Base-by-base conservation (phyloP, 805 yeast genomes). In the Wickerhamomyces bisporus region DNA sequence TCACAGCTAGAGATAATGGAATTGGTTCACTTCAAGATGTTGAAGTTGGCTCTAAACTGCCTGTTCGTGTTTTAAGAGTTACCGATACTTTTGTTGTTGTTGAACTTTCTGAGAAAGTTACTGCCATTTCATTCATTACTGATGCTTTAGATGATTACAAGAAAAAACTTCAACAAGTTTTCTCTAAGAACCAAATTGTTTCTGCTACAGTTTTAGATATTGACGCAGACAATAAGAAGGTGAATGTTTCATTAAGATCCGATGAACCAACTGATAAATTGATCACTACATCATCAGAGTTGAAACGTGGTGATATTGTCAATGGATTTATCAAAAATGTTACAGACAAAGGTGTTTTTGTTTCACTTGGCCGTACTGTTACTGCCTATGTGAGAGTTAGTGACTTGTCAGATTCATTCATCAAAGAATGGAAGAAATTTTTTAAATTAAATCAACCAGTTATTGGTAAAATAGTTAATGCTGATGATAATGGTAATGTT, bases 351-450 rank as follows among this genome's bases (percentile, higher is more conserved):
- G 95, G 95, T 57, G 60, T 91, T 19, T 86, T 82, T 56, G 82
- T 91, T 35, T 71, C 84, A 16, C 64, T 91, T 47, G 87, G 93
- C 30, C 73, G 84, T 45, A 65, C 70, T 1, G 66, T 85, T 19
- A 76, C 75, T 49, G 97, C 89, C 2, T 77, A 91, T 52, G 93
- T 86, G 20, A 81, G 86, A 53, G 79, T 87, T 35, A 62, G 82
- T 30, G 89, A 89, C 56, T 66, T 91, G 21, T 85, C 94, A 10
- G 98, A 91, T 52, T 69, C 82, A 1, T 86, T 66, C 51, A 64
- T 87, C 55, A 83, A 81, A 52, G 95, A 91, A 41, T 91, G 98
- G 98, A 86, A 86, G 66, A 79, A 78, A 45, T 74, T 70, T 45
- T 86, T 72, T 71, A 71, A 71, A 45, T 71, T 77, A 20, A 78